These are phyloP conservation scores for Nakazawaea anatomiae DNA, from an alignment of 805 yeast genomes.

Conservation along the genomic window DNA sequence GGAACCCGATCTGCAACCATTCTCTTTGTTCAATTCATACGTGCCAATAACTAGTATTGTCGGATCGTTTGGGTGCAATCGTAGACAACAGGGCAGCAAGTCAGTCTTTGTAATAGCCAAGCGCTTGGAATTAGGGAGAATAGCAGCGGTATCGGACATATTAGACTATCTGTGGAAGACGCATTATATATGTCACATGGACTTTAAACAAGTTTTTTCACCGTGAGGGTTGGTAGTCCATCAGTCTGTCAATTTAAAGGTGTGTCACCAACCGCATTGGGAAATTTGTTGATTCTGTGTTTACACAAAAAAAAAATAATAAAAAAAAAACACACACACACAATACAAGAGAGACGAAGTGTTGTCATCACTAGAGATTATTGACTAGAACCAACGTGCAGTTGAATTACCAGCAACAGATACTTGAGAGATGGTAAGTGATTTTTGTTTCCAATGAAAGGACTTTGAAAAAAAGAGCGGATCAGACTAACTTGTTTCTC, in stretches of 20 bases:
- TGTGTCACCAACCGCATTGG: not conserved
- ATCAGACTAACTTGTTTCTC: not conserved
- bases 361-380: too few relatives aligned
- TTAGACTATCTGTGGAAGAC: too few relatives aligned
- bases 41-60: constrained; percentile 65
- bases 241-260: not conserved
- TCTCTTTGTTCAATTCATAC: constrained; percentile 60
- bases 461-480: not conserved
- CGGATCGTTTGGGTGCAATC: constrained; percentile 46
- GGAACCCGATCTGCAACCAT: constrained; percentile 60
- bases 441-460: too few relatives aligned
- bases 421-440: too few relatives aligned
- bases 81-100: constrained; percentile 81
- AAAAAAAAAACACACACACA: too few relatives aligned
- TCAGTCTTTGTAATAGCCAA: constrained; percentile 32
- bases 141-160: not conserved
- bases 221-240: not conserved
- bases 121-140: constrained; percentile 13
- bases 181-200: too few relatives aligned
- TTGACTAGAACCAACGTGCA: too few relatives aligned
- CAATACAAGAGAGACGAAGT: too few relatives aligned
- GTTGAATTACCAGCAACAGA: too few relatives aligned
- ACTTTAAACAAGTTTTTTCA: too few relatives aligned
- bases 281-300: not conserved
- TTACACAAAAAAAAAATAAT: too few relatives aligned